Conservation (phyloP, 1,284 basidiomycete genomes). For the Athelia sp. region DNA sequence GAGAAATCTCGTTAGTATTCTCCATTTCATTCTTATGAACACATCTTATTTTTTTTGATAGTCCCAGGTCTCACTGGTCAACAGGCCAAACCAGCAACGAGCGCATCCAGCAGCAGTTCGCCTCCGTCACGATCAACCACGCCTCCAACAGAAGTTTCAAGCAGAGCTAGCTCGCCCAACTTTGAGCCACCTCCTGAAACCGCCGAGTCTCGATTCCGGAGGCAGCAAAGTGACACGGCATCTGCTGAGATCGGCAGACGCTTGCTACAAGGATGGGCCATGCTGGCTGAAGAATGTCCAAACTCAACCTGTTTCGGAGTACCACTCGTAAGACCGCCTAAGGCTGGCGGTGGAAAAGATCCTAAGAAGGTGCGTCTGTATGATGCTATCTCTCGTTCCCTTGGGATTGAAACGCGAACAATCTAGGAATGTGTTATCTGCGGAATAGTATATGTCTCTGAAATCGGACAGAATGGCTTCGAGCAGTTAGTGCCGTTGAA, state of each 20-base stretch:
- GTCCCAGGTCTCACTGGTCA: conserved; percentile 1
- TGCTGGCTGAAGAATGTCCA: conserved; percentile 79
- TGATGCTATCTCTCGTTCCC: neutral
- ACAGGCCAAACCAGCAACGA: conserved; percentile 34
- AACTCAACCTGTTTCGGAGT: conserved; percentile 62
- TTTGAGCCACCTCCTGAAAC: conserved; percentile 59
- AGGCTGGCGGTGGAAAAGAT: conserved; percentile 51
- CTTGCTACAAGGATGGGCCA: conserved; percentile 77
- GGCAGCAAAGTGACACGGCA: conserved; percentile 76
- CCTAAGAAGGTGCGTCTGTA: conserved; percentile 49
- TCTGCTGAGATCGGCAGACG: conserved; percentile 73
- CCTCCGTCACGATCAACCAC: conserved; percentile 59
- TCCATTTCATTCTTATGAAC: conserved; percentile 4
- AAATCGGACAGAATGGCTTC: conserved; percentile 44
- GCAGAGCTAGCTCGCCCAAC: conserved; percentile 50
- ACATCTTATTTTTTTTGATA: conserved; percentile 11
- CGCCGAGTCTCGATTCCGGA: conserved; percentile 56
- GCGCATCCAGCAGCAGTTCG: conserved; percentile 39
- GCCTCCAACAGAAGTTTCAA: conserved; percentile 68
- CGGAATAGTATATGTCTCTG: conserved; percentile 52
- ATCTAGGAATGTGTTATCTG: conserved; percentile 76
- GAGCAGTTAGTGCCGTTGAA: conserved; percentile 36
- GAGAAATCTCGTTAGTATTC: conserved; percentile 25
- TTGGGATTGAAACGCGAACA: neutral
- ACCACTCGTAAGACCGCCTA: conserved; percentile 72